These are phyloP conservation scores for Crucihimalaya himalaica DNA, from an alignment of 345 rosid species.

Conservation along the genomic window DNA sequence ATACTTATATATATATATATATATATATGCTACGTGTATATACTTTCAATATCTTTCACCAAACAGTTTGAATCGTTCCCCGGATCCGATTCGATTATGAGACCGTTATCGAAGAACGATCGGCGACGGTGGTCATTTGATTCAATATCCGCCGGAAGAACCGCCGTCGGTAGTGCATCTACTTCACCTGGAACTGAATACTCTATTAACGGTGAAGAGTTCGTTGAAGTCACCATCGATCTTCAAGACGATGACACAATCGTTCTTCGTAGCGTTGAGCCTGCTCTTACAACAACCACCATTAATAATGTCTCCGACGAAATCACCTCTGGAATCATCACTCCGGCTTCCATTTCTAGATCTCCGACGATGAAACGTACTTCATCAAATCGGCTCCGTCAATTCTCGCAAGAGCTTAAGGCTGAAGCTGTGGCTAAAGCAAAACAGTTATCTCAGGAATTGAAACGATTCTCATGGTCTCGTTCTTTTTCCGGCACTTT, in stretches of 20 bases:
- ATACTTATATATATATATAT: neutral
- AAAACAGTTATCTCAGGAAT: slow-evolving; percentile 77
- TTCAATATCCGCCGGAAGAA: slow-evolving; percentile 55
- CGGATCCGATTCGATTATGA: slow-evolving; percentile 27
- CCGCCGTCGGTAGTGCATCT: slow-evolving; percentile 42
- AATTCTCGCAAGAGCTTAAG: slow-evolving; percentile 89
- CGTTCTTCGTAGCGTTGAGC: slow-evolving; percentile 90
- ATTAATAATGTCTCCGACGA: slow-evolving; percentile 44
- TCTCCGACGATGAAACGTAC: slow-evolving; percentile 78
- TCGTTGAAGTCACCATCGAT: slow-evolving; percentile 92
- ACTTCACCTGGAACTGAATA: slow-evolving; percentile 61
- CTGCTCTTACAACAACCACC: slow-evolving; percentile 68
- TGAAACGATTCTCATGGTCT: slow-evolving; percentile 79
- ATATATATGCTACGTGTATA: slow-evolving; percentile 29
- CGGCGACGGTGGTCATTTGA: slow-evolving; percentile 97
- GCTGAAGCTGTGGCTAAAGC: slow-evolving; percentile 97
- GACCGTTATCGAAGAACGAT: slow-evolving; percentile 53
- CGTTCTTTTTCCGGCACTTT: slow-evolving; percentile 48
- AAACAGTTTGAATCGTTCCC: neutral
- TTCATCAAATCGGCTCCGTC: slow-evolving; percentile 63
- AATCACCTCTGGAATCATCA: slow-evolving; percentile 30
- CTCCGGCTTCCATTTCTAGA: slow-evolving; percentile 56
- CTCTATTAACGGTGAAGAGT: slow-evolving; percentile 64
- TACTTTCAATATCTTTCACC: slow-evolving; percentile 3
- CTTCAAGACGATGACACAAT: slow-evolving; percentile 91